Evolutionary conservation across 192 early-diverging fungal genomes (phyloP).

Genomic region (Coemansia sp.): DNA sequence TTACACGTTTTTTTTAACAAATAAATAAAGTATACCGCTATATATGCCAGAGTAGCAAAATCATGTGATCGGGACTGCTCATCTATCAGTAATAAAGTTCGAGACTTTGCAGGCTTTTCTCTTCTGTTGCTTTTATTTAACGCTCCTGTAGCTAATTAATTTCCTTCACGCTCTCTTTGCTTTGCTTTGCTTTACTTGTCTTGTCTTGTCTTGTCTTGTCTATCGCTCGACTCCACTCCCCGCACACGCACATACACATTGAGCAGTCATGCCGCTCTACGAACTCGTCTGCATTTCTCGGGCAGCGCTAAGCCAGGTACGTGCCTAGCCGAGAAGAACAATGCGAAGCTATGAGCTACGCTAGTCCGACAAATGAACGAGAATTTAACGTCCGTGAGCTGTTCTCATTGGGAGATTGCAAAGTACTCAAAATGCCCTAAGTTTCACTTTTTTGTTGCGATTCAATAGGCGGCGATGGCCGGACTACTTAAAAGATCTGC

Average conservation of each 20-base stretch:
- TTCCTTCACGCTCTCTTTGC: background rate
- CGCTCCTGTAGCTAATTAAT: too few relatives aligned
- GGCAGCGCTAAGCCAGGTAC: constrained; percentile 58
- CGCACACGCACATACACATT: background rate
- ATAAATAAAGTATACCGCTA: too few relatives aligned
- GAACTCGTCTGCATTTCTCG: constrained; percentile 71
- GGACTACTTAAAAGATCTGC: constrained; percentile 77
- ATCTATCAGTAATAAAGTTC: background rate
- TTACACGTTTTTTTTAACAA: background rate
- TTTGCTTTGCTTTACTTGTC: background rate
- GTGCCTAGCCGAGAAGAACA: background rate
- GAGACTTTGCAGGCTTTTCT: too few relatives aligned
- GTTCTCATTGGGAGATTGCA: background rate
- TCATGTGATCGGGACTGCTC: background rate
- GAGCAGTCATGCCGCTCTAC: constrained; percentile 64
- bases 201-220: background rate
- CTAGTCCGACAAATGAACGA: background rate
- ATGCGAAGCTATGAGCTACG: background rate
- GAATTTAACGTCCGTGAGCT: background rate
- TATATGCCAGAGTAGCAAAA: background rate
- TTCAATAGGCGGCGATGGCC: constrained; percentile 62
- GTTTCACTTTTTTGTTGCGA: background rate
- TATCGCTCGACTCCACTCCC: background rate
- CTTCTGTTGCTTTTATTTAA: too few relatives aligned
- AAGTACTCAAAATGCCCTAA: background rate